phyloP scores from a whole-genome alignment of 441 rosid species.

The Pelargonium fulgidum region DNA sequence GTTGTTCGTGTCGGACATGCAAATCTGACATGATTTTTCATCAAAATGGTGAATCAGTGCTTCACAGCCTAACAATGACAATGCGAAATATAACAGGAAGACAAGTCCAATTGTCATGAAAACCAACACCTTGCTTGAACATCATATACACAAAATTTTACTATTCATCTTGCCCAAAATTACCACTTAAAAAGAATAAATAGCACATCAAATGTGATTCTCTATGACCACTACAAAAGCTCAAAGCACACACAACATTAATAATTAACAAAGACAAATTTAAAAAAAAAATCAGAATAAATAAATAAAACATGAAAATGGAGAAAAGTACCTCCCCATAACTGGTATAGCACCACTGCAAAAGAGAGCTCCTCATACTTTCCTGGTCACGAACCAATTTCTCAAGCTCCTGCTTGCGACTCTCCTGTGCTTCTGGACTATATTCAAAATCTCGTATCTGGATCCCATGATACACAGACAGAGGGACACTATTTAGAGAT shows the following conservation, averaged over 20 bases:
- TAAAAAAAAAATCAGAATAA: neutral
- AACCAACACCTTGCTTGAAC: neutral
- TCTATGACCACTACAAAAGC: neutral
- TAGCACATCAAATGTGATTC: neutral
- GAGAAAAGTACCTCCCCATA: conserved; percentile 74
- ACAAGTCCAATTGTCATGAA: neutral
- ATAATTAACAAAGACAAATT: conserved; percentile 3
- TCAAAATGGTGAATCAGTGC: too few relatives aligned
- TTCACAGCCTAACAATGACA: too few relatives aligned
- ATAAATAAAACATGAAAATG: conserved; percentile 3
- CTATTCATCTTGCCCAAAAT: neutral
- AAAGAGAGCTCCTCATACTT: conserved; percentile 72
- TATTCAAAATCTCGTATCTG: conserved; percentile 93
- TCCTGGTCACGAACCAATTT: conserved; percentile 74
- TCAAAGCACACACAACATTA: neutral
- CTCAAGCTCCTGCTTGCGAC: conserved; percentile 77
- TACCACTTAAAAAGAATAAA: neutral
- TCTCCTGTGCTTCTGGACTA: conserved; percentile 81
- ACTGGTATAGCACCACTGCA: conserved; percentile 96
- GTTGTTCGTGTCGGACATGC: too few relatives aligned
- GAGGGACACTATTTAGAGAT: conserved; percentile 14
- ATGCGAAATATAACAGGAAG: neutral
- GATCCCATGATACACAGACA: conserved; percentile 21
- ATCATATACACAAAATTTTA: neutral
- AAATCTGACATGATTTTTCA: too few relatives aligned